Percentiles rank a stretch among this genome's conserved stretches.
phyloP scores from a whole-genome alignment of 225 moss, liverwort and hornwort species.

The Takakia lepidozioides region DNA sequence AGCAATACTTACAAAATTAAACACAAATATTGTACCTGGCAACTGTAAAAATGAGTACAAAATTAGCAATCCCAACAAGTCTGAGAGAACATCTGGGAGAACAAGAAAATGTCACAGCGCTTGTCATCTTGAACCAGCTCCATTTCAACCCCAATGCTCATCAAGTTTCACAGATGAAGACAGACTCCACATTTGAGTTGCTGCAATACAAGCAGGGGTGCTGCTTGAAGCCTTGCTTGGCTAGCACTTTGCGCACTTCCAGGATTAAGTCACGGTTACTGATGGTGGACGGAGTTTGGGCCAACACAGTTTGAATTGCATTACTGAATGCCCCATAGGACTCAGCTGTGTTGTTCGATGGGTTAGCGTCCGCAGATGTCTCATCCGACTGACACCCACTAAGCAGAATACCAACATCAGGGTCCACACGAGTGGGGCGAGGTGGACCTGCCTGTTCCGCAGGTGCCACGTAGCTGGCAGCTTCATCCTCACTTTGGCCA shows the following conservation, averaged over 20 bases:
- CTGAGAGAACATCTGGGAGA: no score
- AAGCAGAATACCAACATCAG: slow-evolving; percentile 60
- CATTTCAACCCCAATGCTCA: no score
- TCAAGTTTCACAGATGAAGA: slow-evolving; percentile 53
- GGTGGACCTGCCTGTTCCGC: slow-evolving; percentile 28
- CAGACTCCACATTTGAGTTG: slow-evolving; percentile 34
- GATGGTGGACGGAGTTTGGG: slow-evolving; percentile 18
- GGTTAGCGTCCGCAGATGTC: slow-evolving; percentile 93
- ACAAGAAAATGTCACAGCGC: no score
- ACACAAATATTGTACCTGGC: no score
- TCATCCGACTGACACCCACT: slow-evolving; percentile 84
- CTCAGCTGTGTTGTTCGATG: slow-evolving; percentile 45
- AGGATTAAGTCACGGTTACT: slow-evolving; percentile 54
- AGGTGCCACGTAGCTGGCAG: slow-evolving; percentile 19
- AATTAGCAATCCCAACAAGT: no score
- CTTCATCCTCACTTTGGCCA: slow-evolving; percentile 13
- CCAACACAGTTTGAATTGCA: slow-evolving; percentile 52
- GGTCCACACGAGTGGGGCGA: slow-evolving; percentile 12
- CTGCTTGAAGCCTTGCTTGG: slow-evolving; percentile 71
- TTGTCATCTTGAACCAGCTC: no score
- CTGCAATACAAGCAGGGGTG: slow-evolving; percentile 81
- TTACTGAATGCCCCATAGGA: slow-evolving; percentile 95
- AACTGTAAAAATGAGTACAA: no score
- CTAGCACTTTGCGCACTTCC: slow-evolving; percentile 41
- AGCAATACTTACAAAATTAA: no score